Evolutionary conservation across 1,284 basidiomycete genomes (phyloP).

Genomic region (Crocinoboletus sp.): DNA sequence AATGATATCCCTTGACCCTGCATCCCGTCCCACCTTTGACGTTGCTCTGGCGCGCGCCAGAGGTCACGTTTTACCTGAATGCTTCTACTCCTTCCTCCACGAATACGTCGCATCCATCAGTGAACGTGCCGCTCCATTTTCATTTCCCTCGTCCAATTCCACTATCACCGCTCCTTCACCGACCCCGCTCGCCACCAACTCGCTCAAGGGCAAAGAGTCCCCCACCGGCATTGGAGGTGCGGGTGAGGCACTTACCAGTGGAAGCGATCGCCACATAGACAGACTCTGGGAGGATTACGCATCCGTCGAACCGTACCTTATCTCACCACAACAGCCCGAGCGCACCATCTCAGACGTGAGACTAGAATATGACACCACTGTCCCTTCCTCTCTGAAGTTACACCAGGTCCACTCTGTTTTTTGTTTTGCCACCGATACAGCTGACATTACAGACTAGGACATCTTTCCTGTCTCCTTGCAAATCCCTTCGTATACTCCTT

Average conservation of each 20-base stretch:
- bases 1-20: slow-evolving; percentile 86
- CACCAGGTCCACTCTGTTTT: slow-evolving; percentile 49
- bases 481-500: slow-evolving; percentile 65
- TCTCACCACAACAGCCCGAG: slow-evolving; percentile 41
- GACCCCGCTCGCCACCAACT: slow-evolving; percentile 21
- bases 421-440: neutral
- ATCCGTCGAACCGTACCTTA: slow-evolving; percentile 67
- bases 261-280: slow-evolving; percentile 76
- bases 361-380: slow-evolving; percentile 41
- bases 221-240: slow-evolving; percentile 24
- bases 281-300: slow-evolving; percentile 80
- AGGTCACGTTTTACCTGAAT: slow-evolving; percentile 82
- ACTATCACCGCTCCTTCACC: slow-evolving; percentile 23
- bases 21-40: slow-evolving; percentile 78
- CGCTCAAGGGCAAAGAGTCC: slow-evolving; percentile 26
- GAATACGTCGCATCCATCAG: slow-evolving; percentile 83
- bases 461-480: slow-evolving; percentile 72
- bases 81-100: slow-evolving; percentile 93
- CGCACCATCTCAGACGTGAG: slow-evolving; percentile 50
- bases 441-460: slow-evolving; percentile 42
- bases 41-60: slow-evolving; percentile 75
- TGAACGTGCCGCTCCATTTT: slow-evolving; percentile 51
- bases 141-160: too few species aligned
- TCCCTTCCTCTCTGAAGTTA: slow-evolving; percentile 44
- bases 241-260: slow-evolving; percentile 56